Conservation (phyloP, 2,329 filamentous ascomycete species). For the Mycosphaerella sp. region DNA sequence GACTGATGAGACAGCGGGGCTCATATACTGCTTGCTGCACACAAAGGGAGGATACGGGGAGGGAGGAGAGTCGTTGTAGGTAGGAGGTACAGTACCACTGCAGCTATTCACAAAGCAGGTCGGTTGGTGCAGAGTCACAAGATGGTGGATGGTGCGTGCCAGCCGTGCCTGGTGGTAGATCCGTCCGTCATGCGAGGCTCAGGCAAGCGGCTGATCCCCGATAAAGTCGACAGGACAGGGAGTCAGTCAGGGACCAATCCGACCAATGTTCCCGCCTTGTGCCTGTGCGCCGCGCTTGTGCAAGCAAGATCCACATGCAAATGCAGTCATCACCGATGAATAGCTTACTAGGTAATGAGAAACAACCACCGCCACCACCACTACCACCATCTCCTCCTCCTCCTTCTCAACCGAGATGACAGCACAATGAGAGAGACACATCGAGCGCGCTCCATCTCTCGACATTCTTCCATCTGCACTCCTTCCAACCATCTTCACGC, state of each 20-base stretch:
- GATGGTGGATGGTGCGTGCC: background rate
- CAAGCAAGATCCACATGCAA: background rate
- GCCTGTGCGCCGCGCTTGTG: background rate
- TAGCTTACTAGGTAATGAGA: too few relatives aligned
- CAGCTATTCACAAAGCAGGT: background rate
- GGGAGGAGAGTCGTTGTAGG: too few relatives aligned
- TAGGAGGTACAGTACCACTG: background rate
- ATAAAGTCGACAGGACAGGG: too few relatives aligned
- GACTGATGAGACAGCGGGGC: conserved; percentile 9
- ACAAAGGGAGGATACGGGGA: too few relatives aligned
- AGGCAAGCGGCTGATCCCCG: too few relatives aligned
- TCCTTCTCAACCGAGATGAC: too few relatives aligned
- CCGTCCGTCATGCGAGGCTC: too few relatives aligned
- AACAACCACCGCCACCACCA: too few relatives aligned
- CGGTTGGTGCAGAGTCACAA: conserved; percentile 5
- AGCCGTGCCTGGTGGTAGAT: too few relatives aligned
- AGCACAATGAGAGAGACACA: background rate
- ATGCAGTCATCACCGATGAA: conserved; percentile 2
- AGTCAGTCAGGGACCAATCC: too few relatives aligned
- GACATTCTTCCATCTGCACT: background rate
- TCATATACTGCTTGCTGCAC: background rate
- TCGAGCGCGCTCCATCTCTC: background rate
- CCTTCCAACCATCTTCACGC: conserved; percentile 14
- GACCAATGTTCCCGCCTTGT: background rate
- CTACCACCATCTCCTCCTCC: too few relatives aligned